Base-by-base conservation (phyloP, 2,329 filamentous ascomycete species). In the Fusarium avenaceum region DNA sequence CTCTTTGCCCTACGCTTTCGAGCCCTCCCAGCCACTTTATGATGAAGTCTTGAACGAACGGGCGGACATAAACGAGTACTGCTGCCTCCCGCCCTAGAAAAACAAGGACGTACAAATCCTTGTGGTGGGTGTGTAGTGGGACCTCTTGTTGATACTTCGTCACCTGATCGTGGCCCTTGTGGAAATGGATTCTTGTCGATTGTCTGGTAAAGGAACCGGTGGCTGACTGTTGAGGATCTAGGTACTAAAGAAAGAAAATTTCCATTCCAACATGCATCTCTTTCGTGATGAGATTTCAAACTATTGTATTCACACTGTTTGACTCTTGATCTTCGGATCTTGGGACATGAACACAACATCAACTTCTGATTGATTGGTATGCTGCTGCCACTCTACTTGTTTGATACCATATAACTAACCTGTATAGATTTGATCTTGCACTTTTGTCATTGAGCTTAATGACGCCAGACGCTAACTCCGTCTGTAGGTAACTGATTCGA, bases 11-110 rank as follows among this genome's bases (percentile, higher is more conserved):
- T 56, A 35, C 42, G 46, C 51, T 39, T 52, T 55, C 66, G 39
- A 65, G 38, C 48, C 47, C 47, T 38, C 42, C 17, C 35, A 44
- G 60, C 67, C 75, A 80, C 78, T 76, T 69, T 75, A 85, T 89
- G 87, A 89, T 82, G 87, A 89, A 85, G 80, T 80, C 79, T 88
- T 89, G 86, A 88, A 89, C 87, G 87, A 89, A 89, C 87, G 87
- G 87, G 87, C 87, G 87, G 87, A 88, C 87, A 89, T 87, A 87
- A 86, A 81, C 80, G 85, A 87, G 85, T 82, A 83, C 76, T 75
- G 80, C 77, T 78, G 74, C 75, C 80, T 77, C 76, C 78, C 81
- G 76, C 80, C 80, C 78, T 77, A 75, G 78, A 85, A 84, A 86
- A 86, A 79, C 86, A 80, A 84, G 86, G 82, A 79, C 83, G 85